phyloP scores from a whole-genome alignment of 2,329 filamentous ascomycete species.

The Thielaviopsis ethacetica region DNA sequence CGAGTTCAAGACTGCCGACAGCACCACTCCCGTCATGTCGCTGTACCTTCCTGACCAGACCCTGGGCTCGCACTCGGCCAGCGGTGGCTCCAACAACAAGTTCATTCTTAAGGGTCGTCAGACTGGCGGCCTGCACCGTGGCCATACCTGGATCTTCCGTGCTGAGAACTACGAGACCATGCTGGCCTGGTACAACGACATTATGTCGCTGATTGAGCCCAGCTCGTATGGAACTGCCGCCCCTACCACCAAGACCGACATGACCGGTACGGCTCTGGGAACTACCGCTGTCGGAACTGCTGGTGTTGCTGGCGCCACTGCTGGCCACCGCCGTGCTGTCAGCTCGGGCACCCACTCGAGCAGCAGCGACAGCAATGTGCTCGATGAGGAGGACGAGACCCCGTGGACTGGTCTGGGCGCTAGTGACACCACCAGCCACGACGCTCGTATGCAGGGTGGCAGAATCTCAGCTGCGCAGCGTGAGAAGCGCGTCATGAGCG shows the following conservation, averaged over 20 bases:
- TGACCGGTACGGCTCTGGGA: background rate
- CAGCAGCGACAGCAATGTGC: background rate
- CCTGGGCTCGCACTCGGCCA: constrained; percentile 74
- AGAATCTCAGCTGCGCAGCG: background rate
- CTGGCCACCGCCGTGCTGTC: background rate
- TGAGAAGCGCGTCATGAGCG: background rate
- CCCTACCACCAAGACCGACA: background rate
- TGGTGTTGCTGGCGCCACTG: background rate
- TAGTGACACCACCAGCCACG: background rate
- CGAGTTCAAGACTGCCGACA: constrained; percentile 97
- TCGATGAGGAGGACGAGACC: background rate
- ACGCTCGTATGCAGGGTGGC: background rate
- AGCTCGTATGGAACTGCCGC: constrained; percentile 7
- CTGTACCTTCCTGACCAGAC: constrained; percentile 90
- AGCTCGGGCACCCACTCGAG: background rate
- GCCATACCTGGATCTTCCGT: constrained; percentile 56
- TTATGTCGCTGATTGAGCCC: constrained; percentile 65
- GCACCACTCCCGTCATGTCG: constrained; percentile 86
- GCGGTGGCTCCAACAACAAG: constrained; percentile 78
- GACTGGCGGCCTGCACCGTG: constrained; percentile 79
- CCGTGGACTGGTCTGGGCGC: background rate
- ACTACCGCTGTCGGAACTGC: background rate
- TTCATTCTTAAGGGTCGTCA: constrained; percentile 96
- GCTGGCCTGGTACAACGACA: constrained; percentile 92
- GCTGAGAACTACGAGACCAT: constrained; percentile 75